Percentiles rank a stretch among this genome's conserved stretches.
These are phyloP conservation scores for Rosa chinensis DNA, from an alignment of 306 rosid species.

Conservation along the genomic window DNA sequence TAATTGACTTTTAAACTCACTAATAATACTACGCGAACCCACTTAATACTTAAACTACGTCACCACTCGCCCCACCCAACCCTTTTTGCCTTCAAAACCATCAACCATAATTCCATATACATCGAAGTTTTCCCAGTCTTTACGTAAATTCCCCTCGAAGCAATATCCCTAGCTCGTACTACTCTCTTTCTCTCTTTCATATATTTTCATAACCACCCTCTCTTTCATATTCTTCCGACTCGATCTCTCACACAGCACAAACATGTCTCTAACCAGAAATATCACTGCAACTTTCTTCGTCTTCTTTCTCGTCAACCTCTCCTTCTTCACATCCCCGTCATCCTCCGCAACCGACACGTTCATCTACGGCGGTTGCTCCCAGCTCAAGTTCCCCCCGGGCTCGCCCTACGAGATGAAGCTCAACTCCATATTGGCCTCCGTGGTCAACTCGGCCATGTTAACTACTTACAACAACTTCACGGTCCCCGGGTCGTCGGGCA, in stretches of 20 bases:
- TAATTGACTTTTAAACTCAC: slow-evolving; percentile 21
- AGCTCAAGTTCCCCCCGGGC: slow-evolving; percentile 51
- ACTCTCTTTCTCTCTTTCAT: slow-evolving; percentile 1
- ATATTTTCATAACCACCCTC: neutral
- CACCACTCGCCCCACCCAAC: slow-evolving; percentile 1
- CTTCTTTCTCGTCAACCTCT: slow-evolving; percentile 27
- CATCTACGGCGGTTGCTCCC: slow-evolving; percentile 82
- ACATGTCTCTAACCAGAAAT: slow-evolving; percentile 29
- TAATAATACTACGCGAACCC: neutral
- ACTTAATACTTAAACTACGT: neutral
- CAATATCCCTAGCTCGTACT: neutral
- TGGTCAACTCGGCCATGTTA: slow-evolving; percentile 64
- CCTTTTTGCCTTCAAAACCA: neutral
- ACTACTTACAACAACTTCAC: slow-evolving; percentile 73
- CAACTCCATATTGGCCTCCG: slow-evolving; percentile 70
- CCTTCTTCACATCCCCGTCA: slow-evolving; percentile 36
- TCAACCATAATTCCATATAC: neutral
- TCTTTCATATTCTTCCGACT: slow-evolving; percentile 12
- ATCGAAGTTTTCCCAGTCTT: neutral
- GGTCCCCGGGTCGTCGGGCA: slow-evolving; percentile 18
- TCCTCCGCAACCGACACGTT: slow-evolving; percentile 40
- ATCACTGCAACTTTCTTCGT: neutral
- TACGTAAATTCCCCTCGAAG: slow-evolving; percentile 10
- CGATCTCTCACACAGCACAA: neutral
- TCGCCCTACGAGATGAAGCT: slow-evolving; percentile 53